Evolutionary conservation across 2,329 filamentous ascomycete species (phyloP), one percentile per base, ranked within the genome.

Genomic region (Xylaria sp.): DNA sequence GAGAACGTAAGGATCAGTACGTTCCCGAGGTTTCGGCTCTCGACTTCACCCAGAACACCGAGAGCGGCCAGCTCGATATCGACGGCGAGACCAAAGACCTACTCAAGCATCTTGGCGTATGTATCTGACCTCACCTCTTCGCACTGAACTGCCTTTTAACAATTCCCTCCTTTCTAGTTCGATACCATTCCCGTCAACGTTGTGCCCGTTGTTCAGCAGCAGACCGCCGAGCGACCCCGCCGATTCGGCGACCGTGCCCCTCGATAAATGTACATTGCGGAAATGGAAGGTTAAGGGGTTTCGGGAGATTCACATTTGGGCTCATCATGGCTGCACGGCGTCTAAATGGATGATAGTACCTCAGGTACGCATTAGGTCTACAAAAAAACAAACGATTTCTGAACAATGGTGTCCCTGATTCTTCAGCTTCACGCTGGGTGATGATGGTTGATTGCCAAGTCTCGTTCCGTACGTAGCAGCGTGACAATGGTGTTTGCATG

Each of bases 1-100:
- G 96, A 89, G 96, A 99, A 88, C 92, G 96, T 83, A 99, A 99
- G 92, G 96, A 99, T 88, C 96, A 99, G 89, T 99, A 97, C 88
- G 96, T 99, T 75, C 96, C 96, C 80, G 96, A 99, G 87, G 89
- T 99, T 78, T 99, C 96, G 69, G 96, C 96, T 81, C 92, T 99
- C 82, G 96, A 99, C 89, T 97, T 97, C 87, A 90, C 91, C 80
- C 93, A 97, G 89, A 93, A 92, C 86, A 89, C 89, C 82, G 96
- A 98, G 87, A 91, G 86, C 53, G 96, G 96, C 79, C 91, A 94
- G 84, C 89, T 99, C 78, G 95, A 98, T 78, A 92, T 97, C 80
- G 96, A 99, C 82, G 85, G 89, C 83, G 96, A 99, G 87, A 99
- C 96, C 83, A 98, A 97, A 91, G 96, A 98, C 81, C 88, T 99